These are phyloP conservation scores for Hansfordia pulvinata DNA, from an alignment of 2,329 filamentous ascomycete species.

Conservation along the genomic window DNA sequence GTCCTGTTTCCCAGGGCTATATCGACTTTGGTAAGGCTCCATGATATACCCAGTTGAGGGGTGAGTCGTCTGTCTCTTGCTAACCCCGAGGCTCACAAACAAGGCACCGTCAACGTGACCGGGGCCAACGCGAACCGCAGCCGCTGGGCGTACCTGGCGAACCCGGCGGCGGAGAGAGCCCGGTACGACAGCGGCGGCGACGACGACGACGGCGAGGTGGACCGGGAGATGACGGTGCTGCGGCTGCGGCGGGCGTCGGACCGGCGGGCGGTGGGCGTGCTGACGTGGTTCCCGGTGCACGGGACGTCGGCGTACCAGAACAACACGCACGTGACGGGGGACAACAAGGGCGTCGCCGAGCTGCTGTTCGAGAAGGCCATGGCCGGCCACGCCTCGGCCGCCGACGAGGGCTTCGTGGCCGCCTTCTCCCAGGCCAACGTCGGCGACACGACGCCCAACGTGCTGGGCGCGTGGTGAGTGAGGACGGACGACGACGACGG, in stretches of 20 bases:
- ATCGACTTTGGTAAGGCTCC: slow-evolving; percentile 45
- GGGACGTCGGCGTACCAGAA: slow-evolving; percentile 83
- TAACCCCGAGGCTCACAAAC: slow-evolving; percentile 5
- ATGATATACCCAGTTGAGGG: slow-evolving; percentile 2
- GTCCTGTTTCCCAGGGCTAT: slow-evolving; percentile 32
- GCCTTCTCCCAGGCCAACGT: slow-evolving; percentile 88
- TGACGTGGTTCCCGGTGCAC: slow-evolving; percentile 87
- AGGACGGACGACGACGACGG: no score
- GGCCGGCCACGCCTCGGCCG: slow-evolving; percentile 33
- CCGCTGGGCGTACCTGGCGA: slow-evolving; percentile 71
- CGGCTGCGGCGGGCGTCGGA: slow-evolving; percentile 60
- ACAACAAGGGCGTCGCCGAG: slow-evolving; percentile 88
- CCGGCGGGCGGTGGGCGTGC: slow-evolving; percentile 59
- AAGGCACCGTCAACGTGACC: slow-evolving; percentile 39
- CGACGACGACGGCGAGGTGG: no score
- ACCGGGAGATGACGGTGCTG: slow-evolving; percentile 68
- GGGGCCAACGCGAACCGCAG: slow-evolving; percentile 76
- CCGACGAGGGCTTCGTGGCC: slow-evolving; percentile 62
- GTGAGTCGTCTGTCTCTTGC: slow-evolving; percentile 9
- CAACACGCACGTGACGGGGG: slow-evolving; percentile 76
- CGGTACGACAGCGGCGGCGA: slow-evolving; percentile 49
- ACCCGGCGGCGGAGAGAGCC: slow-evolving; percentile 58
- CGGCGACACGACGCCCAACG: slow-evolving; percentile 78
- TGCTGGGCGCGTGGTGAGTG: slow-evolving; percentile 54
- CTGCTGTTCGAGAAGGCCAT: slow-evolving; percentile 67